A percentile compares a stretch with the other conserved stretches of the same genome.
Conservation (phyloP, 78 protist species). For the Tieghemostelium lacteum region DNA sequence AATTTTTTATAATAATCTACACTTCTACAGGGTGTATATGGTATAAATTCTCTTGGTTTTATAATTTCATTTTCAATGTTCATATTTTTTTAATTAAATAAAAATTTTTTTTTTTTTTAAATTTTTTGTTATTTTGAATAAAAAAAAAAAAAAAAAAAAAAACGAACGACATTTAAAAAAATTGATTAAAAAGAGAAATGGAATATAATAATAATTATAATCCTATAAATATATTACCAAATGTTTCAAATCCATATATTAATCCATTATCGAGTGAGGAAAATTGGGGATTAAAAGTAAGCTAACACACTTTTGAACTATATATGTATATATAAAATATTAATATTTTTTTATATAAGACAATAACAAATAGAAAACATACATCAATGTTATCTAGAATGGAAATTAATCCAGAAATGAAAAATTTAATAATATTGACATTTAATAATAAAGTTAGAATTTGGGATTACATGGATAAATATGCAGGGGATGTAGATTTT, state of each 20-base stretch:
- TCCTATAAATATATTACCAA: no score
- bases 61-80: neutral
- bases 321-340: neutral
- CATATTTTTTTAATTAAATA: neutral
- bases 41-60: constrained; percentile 11
- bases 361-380: neutral
- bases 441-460: constrained; percentile 24
- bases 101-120: no score
- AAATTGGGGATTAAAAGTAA: constrained; percentile 47
- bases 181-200: no score
- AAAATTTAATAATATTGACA: constrained; percentile 1
- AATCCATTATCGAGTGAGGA: constrained; percentile 16
- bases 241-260: constrained; percentile 36
- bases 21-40: constrained; percentile 59
- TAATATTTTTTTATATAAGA: neutral
- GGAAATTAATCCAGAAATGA: constrained; percentile 7
- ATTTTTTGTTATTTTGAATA: no score
- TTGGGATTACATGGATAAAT: neutral
- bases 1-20: constrained; percentile 88
- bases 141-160: no score
- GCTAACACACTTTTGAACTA: no score
- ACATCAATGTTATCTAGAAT: constrained; percentile 19
- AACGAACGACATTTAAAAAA: no score
- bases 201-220: no score
- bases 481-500: neutral